A percentile compares a stretch with the other conserved stretches of the same genome.
Evolutionary conservation across 345 rosid species (phyloP).

Genomic region (Carallia brachiata): DNA sequence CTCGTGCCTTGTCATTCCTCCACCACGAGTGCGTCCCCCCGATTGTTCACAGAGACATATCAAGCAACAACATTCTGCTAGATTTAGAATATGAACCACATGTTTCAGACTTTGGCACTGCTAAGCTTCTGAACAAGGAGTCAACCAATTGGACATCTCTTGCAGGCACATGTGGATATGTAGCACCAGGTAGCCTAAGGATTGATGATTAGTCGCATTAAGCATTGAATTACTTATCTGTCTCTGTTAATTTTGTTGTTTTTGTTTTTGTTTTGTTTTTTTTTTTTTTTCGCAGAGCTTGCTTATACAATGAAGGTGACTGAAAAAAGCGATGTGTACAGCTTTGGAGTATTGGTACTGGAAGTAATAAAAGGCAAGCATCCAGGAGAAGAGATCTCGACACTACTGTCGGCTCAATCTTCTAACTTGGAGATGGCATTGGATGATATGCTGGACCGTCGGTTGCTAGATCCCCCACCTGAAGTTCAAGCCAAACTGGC

Average conservation of each 20-base stretch:
- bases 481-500: slow-evolving; percentile 18
- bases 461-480: slow-evolving; percentile 25
- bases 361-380: slow-evolving; percentile 17
- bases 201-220: neutral
- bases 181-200: slow-evolving; percentile 12
- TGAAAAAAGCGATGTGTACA: slow-evolving; percentile 17
- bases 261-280: neutral
- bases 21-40: slow-evolving; percentile 15
- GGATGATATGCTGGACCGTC: slow-evolving; percentile 10
- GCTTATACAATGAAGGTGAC: slow-evolving; percentile 11
- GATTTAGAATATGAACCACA: slow-evolving; percentile 11
- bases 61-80: slow-evolving; percentile 11
- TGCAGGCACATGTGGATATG: slow-evolving; percentile 18
- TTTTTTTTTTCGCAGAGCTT: neutral
- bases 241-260: neutral
- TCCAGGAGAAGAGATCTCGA: neutral
- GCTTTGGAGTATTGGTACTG: slow-evolving; percentile 5
- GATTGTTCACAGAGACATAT: slow-evolving; percentile 12
- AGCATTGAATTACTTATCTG: neutral
- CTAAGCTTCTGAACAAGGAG: slow-evolving; percentile 6
- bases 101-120: slow-evolving; percentile 17
- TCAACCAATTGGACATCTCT: slow-evolving; percentile 1
- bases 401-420: neutral
- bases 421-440: slow-evolving; percentile 2
- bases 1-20: slow-evolving; percentile 2